These are phyloP conservation scores for Pseudogymnoascus sp. DNA, from an alignment of 2,329 filamentous ascomycete genomes.

Conservation along the genomic window DNA sequence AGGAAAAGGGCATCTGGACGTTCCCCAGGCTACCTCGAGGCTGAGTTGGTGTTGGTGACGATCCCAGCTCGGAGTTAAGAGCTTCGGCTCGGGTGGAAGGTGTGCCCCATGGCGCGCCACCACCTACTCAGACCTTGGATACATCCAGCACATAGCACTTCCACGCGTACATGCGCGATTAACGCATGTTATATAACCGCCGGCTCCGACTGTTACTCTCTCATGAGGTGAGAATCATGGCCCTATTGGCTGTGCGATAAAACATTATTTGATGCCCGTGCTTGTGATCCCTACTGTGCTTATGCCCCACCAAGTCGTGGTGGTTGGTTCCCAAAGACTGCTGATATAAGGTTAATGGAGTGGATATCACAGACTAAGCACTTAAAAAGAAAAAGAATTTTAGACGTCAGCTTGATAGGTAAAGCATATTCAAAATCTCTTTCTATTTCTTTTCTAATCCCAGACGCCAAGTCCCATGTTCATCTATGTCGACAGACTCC, in stretches of 20 bases:
- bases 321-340: background rate
- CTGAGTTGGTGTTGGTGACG: background rate
- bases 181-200: background rate
- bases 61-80: background rate
- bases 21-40: constrained; percentile 1
- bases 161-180: background rate
- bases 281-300: too few relatives aligned
- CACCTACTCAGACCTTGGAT: background rate
- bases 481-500: background rate
- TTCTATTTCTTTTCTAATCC: background rate
- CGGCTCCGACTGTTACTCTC: background rate
- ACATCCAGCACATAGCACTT: background rate
- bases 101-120: background rate
- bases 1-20: background rate
- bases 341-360: background rate
- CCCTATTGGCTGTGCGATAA: background rate
- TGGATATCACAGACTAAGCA: background rate
- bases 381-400: too few relatives aligned
- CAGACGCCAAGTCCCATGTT: background rate
- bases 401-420: background rate
- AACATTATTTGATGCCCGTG: background rate
- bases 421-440: background rate
- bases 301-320: background rate
- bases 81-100: background rate
- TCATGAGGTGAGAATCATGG: background rate